Percentiles rank a stretch among this genome's conserved stretches.
Evolutionary conservation across 2,329 filamentous ascomycete genomes (phyloP).

Genomic region (Diaporthe sp.): DNA sequence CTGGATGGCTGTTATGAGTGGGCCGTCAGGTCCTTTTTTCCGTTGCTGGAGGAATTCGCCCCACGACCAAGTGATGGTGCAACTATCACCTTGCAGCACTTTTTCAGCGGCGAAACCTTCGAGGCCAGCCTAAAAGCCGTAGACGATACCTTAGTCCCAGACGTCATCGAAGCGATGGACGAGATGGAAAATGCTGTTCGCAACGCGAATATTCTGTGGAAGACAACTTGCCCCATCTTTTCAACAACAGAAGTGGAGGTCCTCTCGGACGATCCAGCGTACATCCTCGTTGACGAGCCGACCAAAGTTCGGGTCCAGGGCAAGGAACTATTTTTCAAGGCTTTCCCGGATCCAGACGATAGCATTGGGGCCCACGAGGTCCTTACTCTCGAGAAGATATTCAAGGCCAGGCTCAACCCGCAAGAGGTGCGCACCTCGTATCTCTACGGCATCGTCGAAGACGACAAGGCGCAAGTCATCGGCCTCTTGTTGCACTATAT

Average conservation of each 20-base stretch:
- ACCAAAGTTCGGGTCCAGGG: neutral
- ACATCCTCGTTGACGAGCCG: slow-evolving; percentile 17
- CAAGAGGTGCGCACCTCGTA: slow-evolving; percentile 26
- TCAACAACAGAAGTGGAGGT: slow-evolving; percentile 15
- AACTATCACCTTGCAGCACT: slow-evolving; percentile 14
- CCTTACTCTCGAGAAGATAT: slow-evolving; percentile 18
- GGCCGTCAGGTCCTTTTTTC: neutral
- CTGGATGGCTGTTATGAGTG: slow-evolving; percentile 23
- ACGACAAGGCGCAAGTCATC: neutral
- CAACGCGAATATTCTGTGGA: neutral
- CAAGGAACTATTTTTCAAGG: slow-evolving; percentile 10
- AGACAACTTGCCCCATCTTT: slow-evolving; percentile 25
- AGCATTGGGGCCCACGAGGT: neutral
- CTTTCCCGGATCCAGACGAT: neutral
- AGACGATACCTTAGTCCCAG: slow-evolving; percentile 2
- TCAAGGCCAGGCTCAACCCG: neutral
- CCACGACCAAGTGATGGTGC: slow-evolving; percentile 10
- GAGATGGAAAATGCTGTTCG: neutral
- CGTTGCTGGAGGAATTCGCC: neutral
- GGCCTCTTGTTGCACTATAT: slow-evolving; percentile 3
- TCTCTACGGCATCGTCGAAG: slow-evolving; percentile 24
- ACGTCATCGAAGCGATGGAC: neutral
- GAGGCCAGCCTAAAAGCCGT: slow-evolving; percentile 11
- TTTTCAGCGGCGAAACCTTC: slow-evolving; percentile 17
- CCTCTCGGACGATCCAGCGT: slow-evolving; percentile 14